A percentile compares a stretch with the other conserved stretches of the same genome.
phyloP scores from a whole-genome alignment of 2,329 filamentous ascomycete species.

The Paraphaeosphaeria minitans region DNA sequence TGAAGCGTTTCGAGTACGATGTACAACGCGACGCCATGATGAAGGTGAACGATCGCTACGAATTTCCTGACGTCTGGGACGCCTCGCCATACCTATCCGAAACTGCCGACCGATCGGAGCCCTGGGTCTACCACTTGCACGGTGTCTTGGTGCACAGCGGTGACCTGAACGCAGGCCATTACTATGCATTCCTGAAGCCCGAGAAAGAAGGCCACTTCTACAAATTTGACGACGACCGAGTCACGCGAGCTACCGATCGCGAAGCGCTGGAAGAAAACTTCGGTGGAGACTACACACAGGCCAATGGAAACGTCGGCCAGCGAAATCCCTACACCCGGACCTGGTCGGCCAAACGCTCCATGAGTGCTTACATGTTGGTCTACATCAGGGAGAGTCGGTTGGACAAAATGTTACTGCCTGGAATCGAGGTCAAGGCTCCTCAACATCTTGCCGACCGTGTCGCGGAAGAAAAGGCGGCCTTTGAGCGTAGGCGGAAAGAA shows the following conservation, averaged over 20 bases:
- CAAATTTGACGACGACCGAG: constrained; percentile 95
- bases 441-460: constrained; percentile 77
- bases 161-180: constrained; percentile 95
- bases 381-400: constrained; percentile 88
- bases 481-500: constrained; percentile 82
- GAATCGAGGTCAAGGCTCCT: constrained; percentile 79
- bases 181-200: constrained; percentile 94
- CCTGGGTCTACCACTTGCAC: constrained; percentile 91
- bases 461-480: constrained; percentile 77
- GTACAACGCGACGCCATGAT: constrained; percentile 96
- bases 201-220: constrained; percentile 93
- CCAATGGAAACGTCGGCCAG: constrained; percentile 62
- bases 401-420: constrained; percentile 79
- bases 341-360: constrained; percentile 69
- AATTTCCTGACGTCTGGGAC: constrained; percentile 84
- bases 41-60: constrained; percentile 95
- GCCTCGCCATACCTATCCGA: constrained; percentile 86
- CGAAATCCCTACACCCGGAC: constrained; percentile 69
- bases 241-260: constrained; percentile 88
- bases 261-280: constrained; percentile 97
- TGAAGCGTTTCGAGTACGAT: constrained; percentile 98
- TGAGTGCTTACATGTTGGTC: constrained; percentile 98
- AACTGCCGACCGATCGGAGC: constrained; percentile 82
- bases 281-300: constrained; percentile 78
- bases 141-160: constrained; percentile 96